Conservation (phyloP, 768 basidiomycete genomes). For the Suillus occidentalis region DNA sequence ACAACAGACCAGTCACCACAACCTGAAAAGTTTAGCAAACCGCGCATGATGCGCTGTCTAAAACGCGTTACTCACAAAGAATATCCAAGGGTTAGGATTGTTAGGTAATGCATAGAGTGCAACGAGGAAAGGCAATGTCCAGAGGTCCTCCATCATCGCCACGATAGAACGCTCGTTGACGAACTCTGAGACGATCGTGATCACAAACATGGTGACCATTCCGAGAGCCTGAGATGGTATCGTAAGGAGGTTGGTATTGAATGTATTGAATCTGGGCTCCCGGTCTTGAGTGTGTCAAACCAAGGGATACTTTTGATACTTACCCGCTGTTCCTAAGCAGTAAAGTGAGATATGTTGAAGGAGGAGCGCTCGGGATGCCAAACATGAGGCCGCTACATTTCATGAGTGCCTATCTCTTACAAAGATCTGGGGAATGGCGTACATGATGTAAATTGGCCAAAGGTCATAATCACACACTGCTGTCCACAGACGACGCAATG, state of each 20-base stretch:
- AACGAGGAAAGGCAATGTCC: slow-evolving; percentile 62
- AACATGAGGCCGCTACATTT: slow-evolving; percentile 49
- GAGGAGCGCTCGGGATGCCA: slow-evolving; percentile 48
- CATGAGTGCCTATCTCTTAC: background rate
- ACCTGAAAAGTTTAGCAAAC: slow-evolving; percentile 28
- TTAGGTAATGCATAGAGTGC: slow-evolving; percentile 50
- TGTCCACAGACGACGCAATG: slow-evolving; percentile 48
- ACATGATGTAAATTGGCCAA: slow-evolving; percentile 66
- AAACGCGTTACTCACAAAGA: slow-evolving; percentile 40
- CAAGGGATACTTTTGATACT: background rate
- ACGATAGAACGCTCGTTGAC: slow-evolving; percentile 55
- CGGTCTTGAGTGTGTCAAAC: slow-evolving; percentile 1
- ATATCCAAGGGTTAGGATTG: slow-evolving; percentile 52
- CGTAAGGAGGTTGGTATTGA: slow-evolving; percentile 57
- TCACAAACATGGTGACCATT: slow-evolving; percentile 51
- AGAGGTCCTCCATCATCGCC: slow-evolving; percentile 54
- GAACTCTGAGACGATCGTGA: slow-evolving; percentile 51
- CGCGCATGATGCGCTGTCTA: background rate
- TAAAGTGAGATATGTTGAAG: slow-evolving; percentile 57
- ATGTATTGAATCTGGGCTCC: slow-evolving; percentile 50
- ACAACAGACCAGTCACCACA: slow-evolving; percentile 44
- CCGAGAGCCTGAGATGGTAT: slow-evolving; percentile 55
- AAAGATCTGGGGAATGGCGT: background rate
- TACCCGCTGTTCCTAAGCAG: slow-evolving; percentile 55
- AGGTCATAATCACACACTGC: slow-evolving; percentile 62